Evolutionary conservation across 768 basidiomycete species (phyloP), one percentile per base, ranked within the genome.

Genomic region (Amanita fuliginea): DNA sequence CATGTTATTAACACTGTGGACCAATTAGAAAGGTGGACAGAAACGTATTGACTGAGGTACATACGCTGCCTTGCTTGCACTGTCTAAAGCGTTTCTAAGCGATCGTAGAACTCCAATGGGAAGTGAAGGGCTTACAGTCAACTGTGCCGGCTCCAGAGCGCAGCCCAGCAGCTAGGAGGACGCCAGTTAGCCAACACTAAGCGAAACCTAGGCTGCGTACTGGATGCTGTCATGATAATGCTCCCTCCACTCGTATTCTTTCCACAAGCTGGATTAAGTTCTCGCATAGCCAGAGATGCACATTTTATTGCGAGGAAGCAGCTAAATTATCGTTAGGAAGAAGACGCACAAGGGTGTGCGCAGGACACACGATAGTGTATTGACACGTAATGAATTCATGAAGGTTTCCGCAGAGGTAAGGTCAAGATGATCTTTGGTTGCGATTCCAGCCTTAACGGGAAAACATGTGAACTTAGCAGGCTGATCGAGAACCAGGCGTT

Each of bases 61-160:
- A 28, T 60, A 92, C 90, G 90, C 90, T 28, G 92, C 87, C 71
- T 96, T 96, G 57, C 86, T 88, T 46, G 91, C 91, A 57, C 89
- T 92, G 58, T 95, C 92, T 85, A 62, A 39, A 43, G 53, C 30
- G 14, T 24, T 34, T 33, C 47, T 32, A 32, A 32, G 13, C 32
- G 32, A 32, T 42, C 14, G 18, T 14, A 35, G 8, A 28, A 28
- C 13, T 24, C 2, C 39, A 51, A 22, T 53, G 2, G 28, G 16
- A 46, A 18, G 28, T 14, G 34, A 3, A 42, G 19, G 7, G 54
- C 85, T 69, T 58, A 90, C 87, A 94, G 55, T 94, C 87, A 42
- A 84, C 62, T 0, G 86, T 65, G 2, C 92, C 92, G 4, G 82
- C 89, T 6, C 90, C 91, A 5, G 86, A 84, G 32, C 85, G 76